Conservation (phyloP, 768 basidiomycete species). For the Hygrophorus pudorinus region DNA sequence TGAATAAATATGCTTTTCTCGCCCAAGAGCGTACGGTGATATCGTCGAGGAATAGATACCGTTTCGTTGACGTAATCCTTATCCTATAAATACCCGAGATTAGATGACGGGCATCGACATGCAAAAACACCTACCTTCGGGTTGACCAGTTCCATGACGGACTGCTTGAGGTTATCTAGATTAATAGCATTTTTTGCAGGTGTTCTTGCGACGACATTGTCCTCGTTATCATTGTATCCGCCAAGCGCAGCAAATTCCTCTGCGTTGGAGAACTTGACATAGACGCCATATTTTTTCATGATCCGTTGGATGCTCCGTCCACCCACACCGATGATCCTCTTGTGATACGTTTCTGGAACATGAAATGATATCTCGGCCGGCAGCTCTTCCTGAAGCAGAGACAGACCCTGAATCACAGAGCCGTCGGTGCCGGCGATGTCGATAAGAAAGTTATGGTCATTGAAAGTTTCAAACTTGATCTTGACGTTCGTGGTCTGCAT, state of each 20-base stretch:
- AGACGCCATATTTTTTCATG: conserved; percentile 99
- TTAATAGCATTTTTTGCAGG: conserved; percentile 96
- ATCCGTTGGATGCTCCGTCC: conserved; percentile 97
- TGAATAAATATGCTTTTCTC: conserved; percentile 97
- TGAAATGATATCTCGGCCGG: conserved; percentile 98
- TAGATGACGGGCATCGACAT: neutral
- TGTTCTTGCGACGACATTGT: conserved; percentile 97
- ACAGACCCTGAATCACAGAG: conserved; percentile 81
- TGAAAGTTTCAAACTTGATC: conserved; percentile 98
- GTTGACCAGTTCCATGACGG: conserved; percentile 95
- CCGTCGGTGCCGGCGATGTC: conserved; percentile 80
- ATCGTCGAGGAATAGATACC: conserved; percentile 85
- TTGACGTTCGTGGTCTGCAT: conserved; percentile 97
- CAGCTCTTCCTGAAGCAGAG: conserved; percentile 91
- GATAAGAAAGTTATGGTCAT: conserved; percentile 91
- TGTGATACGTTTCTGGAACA: conserved; percentile 96
- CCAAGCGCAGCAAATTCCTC: conserved; percentile 94
- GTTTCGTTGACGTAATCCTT: conserved; percentile 95
- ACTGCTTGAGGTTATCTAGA: conserved; percentile 88
- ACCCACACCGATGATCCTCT: conserved; percentile 97
- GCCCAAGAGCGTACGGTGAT: conserved; percentile 89
- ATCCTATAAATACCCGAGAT: conserved; percentile 42
- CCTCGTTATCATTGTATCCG: conserved; percentile 94
- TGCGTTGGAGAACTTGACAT: conserved; percentile 97
- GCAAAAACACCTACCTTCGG: conserved; percentile 58